Evolutionary conservation across 129 eudicot species (phyloP).

Genomic region (Tagetes patula): DNA sequence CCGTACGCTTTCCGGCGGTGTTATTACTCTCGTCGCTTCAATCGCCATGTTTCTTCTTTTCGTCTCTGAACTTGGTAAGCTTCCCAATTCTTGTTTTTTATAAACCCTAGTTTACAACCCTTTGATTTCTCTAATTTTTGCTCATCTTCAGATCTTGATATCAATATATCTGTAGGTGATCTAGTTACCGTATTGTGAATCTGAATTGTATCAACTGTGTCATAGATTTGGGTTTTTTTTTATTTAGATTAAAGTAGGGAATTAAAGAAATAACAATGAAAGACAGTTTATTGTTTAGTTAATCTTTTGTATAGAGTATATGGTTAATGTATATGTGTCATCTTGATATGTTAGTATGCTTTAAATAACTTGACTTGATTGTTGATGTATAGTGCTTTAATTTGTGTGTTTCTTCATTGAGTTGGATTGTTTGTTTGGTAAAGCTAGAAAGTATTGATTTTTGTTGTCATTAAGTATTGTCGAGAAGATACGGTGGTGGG

Average conservation of each 20-base stretch:
- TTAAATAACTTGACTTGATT: not conserved
- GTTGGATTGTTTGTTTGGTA: not conserved
- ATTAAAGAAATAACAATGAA: conserved; percentile 1
- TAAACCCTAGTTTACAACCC: conserved; percentile 4
- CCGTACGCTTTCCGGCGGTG: conserved; percentile 81
- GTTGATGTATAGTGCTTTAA: not conserved
- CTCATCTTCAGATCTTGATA: conserved; percentile 17
- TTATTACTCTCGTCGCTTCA: conserved; percentile 70
- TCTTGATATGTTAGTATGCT: not conserved
- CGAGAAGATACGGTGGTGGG: not conserved
- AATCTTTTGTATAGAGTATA: not conserved
- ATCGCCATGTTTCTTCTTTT: conserved; percentile 64
- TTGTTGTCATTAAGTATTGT: not conserved
- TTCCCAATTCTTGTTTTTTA: not conserved
- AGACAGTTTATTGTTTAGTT: not conserved
- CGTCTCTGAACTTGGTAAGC: conserved; percentile 74
- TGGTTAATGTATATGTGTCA: too few species aligned
- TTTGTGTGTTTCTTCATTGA: not conserved
- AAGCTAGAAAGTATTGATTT: not conserved
- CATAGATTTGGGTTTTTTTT: not conserved
- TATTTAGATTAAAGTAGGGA: conserved; percentile 1
- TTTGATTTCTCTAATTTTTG: conserved; percentile 6
- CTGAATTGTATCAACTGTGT: conserved; percentile 1
- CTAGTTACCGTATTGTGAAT: conserved; percentile 13
- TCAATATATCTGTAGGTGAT: not conserved